These are phyloP conservation scores for Cordyceps tenuipes DNA, from an alignment of 2,329 filamentous ascomycete species.

Conservation along the genomic window DNA sequence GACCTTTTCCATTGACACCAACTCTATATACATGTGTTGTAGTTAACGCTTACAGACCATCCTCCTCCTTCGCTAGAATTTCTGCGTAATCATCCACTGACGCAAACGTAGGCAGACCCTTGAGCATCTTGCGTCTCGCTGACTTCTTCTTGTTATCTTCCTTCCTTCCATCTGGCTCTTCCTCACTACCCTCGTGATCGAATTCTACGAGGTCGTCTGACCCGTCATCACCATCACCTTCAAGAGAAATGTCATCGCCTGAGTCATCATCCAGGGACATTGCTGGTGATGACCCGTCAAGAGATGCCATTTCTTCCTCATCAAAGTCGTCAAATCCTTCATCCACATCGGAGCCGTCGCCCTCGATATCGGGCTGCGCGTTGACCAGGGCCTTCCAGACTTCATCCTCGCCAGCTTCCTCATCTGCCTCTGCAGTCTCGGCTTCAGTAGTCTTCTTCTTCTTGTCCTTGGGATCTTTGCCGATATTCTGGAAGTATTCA, in stretches of 20 bases:
- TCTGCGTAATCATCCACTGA: slow-evolving; percentile 90
- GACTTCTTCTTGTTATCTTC: slow-evolving; percentile 27
- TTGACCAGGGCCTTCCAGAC: slow-evolving; percentile 88
- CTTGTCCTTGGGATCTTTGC: slow-evolving; percentile 50
- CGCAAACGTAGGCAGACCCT: slow-evolving; percentile 84
- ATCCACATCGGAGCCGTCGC: slow-evolving; percentile 46
- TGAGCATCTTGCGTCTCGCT: slow-evolving; percentile 73
- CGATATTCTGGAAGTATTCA: slow-evolving; percentile 77
- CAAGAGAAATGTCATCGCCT: slow-evolving; percentile 32
- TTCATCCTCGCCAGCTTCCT: slow-evolving; percentile 63
- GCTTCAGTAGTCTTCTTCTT: slow-evolving; percentile 46
- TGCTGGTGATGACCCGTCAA: slow-evolving; percentile 33
- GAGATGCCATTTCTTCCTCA: slow-evolving; percentile 40
- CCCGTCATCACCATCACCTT: slow-evolving; percentile 29
- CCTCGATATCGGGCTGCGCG: slow-evolving; percentile 58
- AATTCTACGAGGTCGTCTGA: slow-evolving; percentile 31
- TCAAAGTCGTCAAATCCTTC: slow-evolving; percentile 42
- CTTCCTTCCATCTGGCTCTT: slow-evolving; percentile 32
- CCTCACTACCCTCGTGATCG: slow-evolving; percentile 54
- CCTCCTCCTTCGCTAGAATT: slow-evolving; percentile 66
- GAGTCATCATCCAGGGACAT: slow-evolving; percentile 33
- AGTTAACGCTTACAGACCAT: slow-evolving; percentile 29
- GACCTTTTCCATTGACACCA: background rate
- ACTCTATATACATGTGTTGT: slow-evolving; percentile 1
- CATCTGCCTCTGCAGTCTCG: slow-evolving; percentile 41